Evolutionary conservation across 345 rosid species (phyloP).

Genomic region (Ceriops tagal): DNA sequence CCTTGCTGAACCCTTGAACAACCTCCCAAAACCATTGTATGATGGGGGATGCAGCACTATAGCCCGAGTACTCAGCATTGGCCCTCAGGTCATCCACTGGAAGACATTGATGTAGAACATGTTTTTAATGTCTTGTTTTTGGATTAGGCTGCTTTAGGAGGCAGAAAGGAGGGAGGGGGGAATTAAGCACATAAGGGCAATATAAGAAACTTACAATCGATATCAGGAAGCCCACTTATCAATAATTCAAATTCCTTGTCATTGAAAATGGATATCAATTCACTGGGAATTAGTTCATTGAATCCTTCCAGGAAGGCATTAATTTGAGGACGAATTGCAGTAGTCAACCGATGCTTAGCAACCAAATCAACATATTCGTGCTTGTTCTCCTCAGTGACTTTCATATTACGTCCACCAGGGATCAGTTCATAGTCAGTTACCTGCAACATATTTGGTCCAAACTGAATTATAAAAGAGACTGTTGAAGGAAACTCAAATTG

Average conservation of each 20-base stretch:
- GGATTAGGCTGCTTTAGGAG: not conserved
- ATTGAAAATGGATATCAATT: slow-evolving; percentile 77
- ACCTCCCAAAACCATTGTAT: slow-evolving; percentile 99
- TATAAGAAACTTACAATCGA: slow-evolving; percentile 62
- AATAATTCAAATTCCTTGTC: slow-evolving; percentile 93
- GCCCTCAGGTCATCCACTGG: slow-evolving; percentile 94
- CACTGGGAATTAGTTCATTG: slow-evolving; percentile 66
- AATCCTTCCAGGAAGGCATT: slow-evolving; percentile 91
- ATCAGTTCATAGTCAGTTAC: slow-evolving; percentile 92
- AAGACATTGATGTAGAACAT: slow-evolving; percentile 12
- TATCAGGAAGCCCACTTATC: slow-evolving; percentile 95
- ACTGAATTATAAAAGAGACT: not conserved
- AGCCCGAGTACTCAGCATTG: slow-evolving; percentile 89
- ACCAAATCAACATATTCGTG: slow-evolving; percentile 88
- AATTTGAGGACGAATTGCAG: slow-evolving; percentile 97
- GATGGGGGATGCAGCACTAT: slow-evolving; percentile 83
- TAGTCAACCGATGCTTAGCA: slow-evolving; percentile 86
- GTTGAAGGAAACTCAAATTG: not conserved
- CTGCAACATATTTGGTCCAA: slow-evolving; percentile 36
- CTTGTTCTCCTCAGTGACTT: slow-evolving; percentile 95
- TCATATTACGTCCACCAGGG: slow-evolving; percentile 82
- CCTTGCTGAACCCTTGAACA: slow-evolving; percentile 92
- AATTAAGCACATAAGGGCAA: not conserved
- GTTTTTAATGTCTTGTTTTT: slow-evolving; percentile 6
- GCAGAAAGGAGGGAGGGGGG: not conserved